Conservation (phyloP, 2,329 filamentous ascomycete species). For the Pyrenophora tritici-repentis region DNA sequence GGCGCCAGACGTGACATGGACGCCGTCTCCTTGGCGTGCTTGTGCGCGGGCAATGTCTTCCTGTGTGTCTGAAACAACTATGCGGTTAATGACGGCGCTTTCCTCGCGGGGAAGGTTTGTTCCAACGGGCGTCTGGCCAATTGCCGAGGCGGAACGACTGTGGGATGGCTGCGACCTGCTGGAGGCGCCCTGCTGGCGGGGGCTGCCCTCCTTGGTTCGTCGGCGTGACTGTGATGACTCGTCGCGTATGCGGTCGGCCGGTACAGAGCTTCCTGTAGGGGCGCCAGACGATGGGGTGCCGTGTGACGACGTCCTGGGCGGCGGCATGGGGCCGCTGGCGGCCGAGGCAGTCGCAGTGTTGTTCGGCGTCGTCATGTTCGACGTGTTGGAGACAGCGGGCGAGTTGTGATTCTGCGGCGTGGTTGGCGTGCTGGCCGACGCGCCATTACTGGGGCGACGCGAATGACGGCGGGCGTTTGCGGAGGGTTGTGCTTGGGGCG, state of each 20-base stretch:
- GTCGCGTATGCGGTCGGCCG: slow-evolving; percentile 22
- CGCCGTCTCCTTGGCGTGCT: slow-evolving; percentile 68
- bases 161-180: slow-evolving; percentile 46
- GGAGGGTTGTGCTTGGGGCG: slow-evolving; percentile 40
- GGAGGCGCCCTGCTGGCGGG: slow-evolving; percentile 40
- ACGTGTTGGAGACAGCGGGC: slow-evolving; percentile 35
- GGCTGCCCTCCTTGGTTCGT: slow-evolving; percentile 53
- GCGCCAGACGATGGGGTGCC: slow-evolving; percentile 44
- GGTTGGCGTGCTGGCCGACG: slow-evolving; percentile 47
- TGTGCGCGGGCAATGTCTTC: slow-evolving; percentile 74
- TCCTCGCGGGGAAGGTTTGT: slow-evolving; percentile 70
- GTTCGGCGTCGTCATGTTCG: slow-evolving; percentile 48
- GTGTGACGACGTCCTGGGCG: slow-evolving; percentile 79
- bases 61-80: slow-evolving; percentile 76
- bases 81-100: slow-evolving; percentile 77
- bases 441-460: slow-evolving; percentile 48
- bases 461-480: slow-evolving; percentile 45
- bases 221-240: slow-evolving; percentile 51
- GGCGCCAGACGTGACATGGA: slow-evolving; percentile 50
- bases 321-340: slow-evolving; percentile 67
- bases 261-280: slow-evolving; percentile 31
- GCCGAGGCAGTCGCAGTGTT: slow-evolving; percentile 60
- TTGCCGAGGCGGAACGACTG: slow-evolving; percentile 54
- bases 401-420: slow-evolving; percentile 44
- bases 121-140: slow-evolving; percentile 59